Evolutionary conservation across 177 flowering plant genomes (phyloP), one percentile per base, ranked within the genome.

Genomic region (Tripterygium wilfordii): DNA sequence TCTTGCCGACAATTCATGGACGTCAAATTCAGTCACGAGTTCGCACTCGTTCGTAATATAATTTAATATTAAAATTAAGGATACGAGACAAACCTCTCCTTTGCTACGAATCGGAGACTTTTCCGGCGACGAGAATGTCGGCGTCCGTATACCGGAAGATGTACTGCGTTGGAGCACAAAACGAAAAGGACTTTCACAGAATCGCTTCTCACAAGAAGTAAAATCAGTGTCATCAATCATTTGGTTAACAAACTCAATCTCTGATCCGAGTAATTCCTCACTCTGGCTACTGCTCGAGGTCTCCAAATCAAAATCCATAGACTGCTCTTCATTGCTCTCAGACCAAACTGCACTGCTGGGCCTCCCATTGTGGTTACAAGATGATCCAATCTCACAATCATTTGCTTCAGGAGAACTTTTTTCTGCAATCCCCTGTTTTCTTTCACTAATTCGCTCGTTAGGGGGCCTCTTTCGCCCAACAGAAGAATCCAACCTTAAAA

Each of bases 181-280:
- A 19, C 67, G 70, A 37, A 79, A 82, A 24, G 95, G 88, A 58
- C 88, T 83, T 20, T 69, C 60, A 52, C 80, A 66, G 29, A 65
- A 74, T 24, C 38, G 56, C 13, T 36, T 58, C 0, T 65, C 68
- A 24, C 41, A 33, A 21, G 43, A 21, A 51, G 29, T 40, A 37
- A 37, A 67, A 36, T 51, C 71, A n/a, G n/a, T n/a, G 8, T 36
- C 48, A 25, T 32, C 41, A 20, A 35, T 54, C 32, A 39, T 47
- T 28, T 38, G 36, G n/a, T 48, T 22, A 2, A 31, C 48, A 5
- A 46, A 47, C 26, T 47, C 60, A 24, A 43, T 63, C 31, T 49
- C 68, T 18, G 61, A 70, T 2, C 58, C 61, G 23, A n/a, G n/a
- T n/a, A n/a, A n/a, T n/a, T 63, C 62, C 13, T 62, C 70, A 10